Evolutionary conservation across 208 protist genomes (phyloP).

Genomic region (Leishmania major): DNA sequence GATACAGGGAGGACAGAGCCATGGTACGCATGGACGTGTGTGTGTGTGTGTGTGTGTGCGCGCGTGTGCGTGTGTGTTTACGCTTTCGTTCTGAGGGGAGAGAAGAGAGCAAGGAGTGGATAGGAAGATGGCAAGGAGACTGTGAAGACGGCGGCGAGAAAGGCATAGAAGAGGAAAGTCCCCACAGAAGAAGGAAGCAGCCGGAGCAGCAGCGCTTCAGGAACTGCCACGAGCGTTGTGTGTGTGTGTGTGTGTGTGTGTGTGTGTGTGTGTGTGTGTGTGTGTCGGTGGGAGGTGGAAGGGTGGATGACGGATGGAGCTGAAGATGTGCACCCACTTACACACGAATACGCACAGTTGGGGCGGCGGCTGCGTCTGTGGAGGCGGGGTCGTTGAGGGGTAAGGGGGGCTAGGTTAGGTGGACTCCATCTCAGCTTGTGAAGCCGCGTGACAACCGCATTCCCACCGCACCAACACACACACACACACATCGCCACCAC

Average conservation of each 20-base stretch:
- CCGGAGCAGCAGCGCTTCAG: neutral
- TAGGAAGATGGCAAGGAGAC: neutral
- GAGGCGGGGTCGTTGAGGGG: neutral
- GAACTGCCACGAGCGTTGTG: neutral
- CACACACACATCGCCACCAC: no score
- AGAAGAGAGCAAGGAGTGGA: neutral
- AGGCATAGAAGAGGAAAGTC: neutral
- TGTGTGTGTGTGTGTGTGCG: neutral
- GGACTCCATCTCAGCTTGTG: neutral
- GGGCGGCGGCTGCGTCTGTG: neutral
- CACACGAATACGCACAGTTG: neutral
- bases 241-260: neutral
- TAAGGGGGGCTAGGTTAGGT: neutral
- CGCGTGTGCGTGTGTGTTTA: neutral
- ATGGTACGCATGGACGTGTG: neutral
- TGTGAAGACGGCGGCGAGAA: neutral
- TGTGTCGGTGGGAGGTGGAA: neutral
- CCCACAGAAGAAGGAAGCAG: neutral
- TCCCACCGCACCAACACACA: neutral
- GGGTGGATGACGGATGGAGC: neutral
- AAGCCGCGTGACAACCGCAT: neutral
- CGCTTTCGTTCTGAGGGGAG: neutral
- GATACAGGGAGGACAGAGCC: conserved; percentile 27
- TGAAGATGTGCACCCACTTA: neutral
- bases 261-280: neutral